Conservation (phyloP, 148 eudicot genomes). For the Camellia japonica region DNA sequence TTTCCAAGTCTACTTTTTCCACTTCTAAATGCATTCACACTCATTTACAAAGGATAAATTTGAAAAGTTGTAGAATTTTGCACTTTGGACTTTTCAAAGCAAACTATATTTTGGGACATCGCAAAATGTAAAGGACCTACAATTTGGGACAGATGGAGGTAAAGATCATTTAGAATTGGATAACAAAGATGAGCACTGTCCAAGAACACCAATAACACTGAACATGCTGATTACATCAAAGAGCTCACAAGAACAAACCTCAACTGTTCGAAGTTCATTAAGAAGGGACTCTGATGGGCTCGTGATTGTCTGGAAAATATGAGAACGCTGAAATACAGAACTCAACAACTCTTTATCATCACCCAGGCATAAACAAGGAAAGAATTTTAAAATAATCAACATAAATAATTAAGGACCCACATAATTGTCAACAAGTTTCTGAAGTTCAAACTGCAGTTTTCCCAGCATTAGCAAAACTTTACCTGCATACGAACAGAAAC, state of each 20-base stretch:
- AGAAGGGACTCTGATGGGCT: slow-evolving; percentile 94
- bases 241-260: slow-evolving; percentile 47
- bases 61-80: not conserved
- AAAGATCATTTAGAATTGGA: not conserved
- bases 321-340: slow-evolving; percentile 64
- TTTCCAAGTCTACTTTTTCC: not conserved
- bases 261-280: slow-evolving; percentile 76
- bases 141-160: not conserved
- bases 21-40: not conserved
- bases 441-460: slow-evolving; percentile 80
- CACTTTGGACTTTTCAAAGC: not conserved
- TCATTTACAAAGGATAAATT: not conserved
- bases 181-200: not conserved
- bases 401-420: slow-evolving; percentile 42
- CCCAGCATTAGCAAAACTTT: slow-evolving; percentile 85
- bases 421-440: slow-evolving; percentile 82
- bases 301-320: slow-evolving; percentile 79
- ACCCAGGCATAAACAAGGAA: not conserved
- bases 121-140: slow-evolving; percentile 6
- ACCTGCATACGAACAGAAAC: slow-evolving; percentile 46
- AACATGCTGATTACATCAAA: slow-evolving; percentile 2
- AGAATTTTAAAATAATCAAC: not conserved
- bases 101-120: not conserved
- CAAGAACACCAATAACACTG: not conserved
- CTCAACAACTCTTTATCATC: slow-evolving; percentile 16